phyloP scores from a whole-genome alignment of 2,329 filamentous ascomycete species.

The Penicillium palitans region DNA sequence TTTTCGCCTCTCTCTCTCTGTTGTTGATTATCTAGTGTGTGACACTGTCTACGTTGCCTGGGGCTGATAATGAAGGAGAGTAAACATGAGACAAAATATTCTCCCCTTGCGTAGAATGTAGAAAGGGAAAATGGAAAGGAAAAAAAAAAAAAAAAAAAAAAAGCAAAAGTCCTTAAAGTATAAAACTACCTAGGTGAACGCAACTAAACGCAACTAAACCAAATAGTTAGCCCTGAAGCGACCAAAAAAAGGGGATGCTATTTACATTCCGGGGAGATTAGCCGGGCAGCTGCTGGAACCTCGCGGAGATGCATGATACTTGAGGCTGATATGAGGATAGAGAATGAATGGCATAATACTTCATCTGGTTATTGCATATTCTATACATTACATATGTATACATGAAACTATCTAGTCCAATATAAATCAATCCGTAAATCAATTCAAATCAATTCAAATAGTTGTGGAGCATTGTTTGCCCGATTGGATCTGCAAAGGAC shows the following conservation, averaged over 20 bases:
- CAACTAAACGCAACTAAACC: background rate
- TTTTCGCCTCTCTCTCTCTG: constrained; percentile 5
- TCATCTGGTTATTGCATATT: constrained; percentile 5
- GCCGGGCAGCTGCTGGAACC: constrained; percentile 16
- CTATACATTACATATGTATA: background rate
- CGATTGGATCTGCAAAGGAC: constrained; percentile 7
- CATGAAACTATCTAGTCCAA: constrained; percentile 4
- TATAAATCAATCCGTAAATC: background rate
- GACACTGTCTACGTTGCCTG: constrained; percentile 21
- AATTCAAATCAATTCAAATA: background rate
- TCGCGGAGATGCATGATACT: constrained; percentile 2
- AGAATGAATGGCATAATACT: background rate
- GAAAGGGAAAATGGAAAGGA: background rate
- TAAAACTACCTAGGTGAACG: background rate
- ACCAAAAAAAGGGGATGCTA: background rate
- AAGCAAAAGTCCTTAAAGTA: background rate
- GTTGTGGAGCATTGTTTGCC: background rate
- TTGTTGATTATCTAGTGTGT: constrained; percentile 20
- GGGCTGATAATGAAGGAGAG: constrained; percentile 24
- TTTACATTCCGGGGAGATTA: constrained; percentile 19
- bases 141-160: background rate
- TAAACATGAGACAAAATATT: constrained; percentile 16
- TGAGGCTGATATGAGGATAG: background rate
- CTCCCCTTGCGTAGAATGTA: constrained; percentile 17
- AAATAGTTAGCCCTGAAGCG: background rate